A percentile compares a stretch with the other conserved stretches of the same genome.
Evolutionary conservation across 192 early-diverging fungal species (phyloP).

Genomic region (Coemansia nantahalensis): DNA sequence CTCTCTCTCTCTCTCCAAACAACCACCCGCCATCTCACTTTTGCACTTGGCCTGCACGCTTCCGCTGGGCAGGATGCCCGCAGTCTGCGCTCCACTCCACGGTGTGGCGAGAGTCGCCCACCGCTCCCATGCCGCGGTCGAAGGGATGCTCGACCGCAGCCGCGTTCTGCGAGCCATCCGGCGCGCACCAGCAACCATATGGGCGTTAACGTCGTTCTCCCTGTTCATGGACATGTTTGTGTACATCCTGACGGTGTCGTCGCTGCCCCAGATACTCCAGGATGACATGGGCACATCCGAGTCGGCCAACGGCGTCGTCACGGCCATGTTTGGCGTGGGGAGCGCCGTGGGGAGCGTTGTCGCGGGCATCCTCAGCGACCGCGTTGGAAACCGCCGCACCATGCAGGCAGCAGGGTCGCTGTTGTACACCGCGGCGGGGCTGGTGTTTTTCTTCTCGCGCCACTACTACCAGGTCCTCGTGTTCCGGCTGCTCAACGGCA

Average conservation of each 20-base stretch:
- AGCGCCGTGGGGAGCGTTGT: constrained; percentile 10
- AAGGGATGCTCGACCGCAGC: constrained; percentile 1
- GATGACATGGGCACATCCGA: constrained; percentile 24
- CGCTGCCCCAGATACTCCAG: constrained; percentile 32
- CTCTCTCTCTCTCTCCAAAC: no score
- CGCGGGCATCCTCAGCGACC: constrained; percentile 23
- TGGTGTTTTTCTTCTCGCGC: constrained; percentile 22
- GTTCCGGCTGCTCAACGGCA: constrained; percentile 32
- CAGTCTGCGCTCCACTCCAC: no score
- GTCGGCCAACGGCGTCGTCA: constrained; percentile 37
- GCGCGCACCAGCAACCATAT: constrained; percentile 19
- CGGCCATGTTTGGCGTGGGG: constrained; percentile 40
- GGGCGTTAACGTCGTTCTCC: constrained; percentile 25
- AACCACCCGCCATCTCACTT: no score
- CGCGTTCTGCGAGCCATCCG: constrained; percentile 7
- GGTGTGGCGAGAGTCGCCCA: no score
- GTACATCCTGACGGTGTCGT: constrained; percentile 31
- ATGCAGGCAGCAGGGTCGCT: constrained; percentile 19
- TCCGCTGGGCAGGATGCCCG: no score
- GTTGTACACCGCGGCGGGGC: constrained; percentile 17
- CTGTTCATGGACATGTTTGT: constrained; percentile 42
- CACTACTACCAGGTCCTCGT: constrained; percentile 37
- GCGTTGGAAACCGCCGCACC: constrained; percentile 7
- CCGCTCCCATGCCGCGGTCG: neutral
- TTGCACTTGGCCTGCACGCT: no score